phyloP scores from a whole-genome alignment of 208 protist genomes.

The Wallacemonas rigidus region DNA sequence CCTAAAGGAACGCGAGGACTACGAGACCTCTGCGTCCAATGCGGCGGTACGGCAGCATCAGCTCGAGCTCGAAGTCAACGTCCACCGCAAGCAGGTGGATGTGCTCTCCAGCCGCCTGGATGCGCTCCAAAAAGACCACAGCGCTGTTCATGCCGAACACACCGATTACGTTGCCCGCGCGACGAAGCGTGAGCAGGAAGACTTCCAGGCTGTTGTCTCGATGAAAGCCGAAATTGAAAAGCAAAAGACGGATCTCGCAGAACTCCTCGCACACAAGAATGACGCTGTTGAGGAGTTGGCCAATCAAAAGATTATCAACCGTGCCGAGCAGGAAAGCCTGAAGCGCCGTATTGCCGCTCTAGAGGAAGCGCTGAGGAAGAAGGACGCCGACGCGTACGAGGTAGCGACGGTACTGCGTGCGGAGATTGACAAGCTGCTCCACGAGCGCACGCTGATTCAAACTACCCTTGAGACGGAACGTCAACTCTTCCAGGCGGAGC shows the following conservation, averaged over 20 bases:
- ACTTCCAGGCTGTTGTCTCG: constrained; percentile 67
- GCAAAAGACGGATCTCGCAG: constrained; percentile 62
- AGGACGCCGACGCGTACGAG: constrained; percentile 75
- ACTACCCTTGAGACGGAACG: constrained; percentile 31
- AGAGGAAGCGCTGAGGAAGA: constrained; percentile 76
- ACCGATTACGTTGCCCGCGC: constrained; percentile 44
- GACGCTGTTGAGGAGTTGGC: constrained; percentile 57
- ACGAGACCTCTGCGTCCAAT: constrained; percentile 47
- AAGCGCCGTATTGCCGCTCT: constrained; percentile 69
- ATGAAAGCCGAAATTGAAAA: constrained; percentile 80
- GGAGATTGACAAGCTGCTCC: constrained; percentile 46
- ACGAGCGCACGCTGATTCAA: constrained; percentile 32
- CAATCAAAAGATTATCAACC: constrained; percentile 59
- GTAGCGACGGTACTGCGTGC: constrained; percentile 68
- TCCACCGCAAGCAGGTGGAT: constrained; percentile 69
- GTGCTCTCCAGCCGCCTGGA: constrained; percentile 54
- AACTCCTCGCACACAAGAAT: constrained; percentile 50
- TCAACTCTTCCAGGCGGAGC: constrained; percentile 31
- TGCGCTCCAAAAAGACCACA: constrained; percentile 33
- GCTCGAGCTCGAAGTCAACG: constrained; percentile 73
- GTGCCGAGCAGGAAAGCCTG: constrained; percentile 81
- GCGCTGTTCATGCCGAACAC: constrained; percentile 29
- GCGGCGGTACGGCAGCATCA: constrained; percentile 68
- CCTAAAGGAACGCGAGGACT: constrained; percentile 38
- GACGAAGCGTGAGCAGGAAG: constrained; percentile 68